phyloP scores from a whole-genome alignment of 345 rosid genomes.

The Sisymbrium altissimum region DNA sequence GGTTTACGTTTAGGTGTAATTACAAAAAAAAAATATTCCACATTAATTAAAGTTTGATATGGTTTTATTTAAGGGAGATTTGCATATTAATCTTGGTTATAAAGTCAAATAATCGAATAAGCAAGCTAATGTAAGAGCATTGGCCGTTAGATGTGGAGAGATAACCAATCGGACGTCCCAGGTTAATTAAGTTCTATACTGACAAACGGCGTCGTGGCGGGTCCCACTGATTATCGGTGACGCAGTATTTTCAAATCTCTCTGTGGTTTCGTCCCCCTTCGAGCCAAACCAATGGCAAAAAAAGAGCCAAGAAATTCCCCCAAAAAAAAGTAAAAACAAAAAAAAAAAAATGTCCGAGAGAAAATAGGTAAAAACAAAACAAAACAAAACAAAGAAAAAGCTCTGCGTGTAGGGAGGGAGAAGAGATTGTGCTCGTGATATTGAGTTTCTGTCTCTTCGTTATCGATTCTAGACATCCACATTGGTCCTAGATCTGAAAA shows the following conservation, averaged over 20 bases:
- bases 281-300: constrained; percentile 33
- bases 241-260: constrained; percentile 16
- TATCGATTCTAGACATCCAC: constrained; percentile 15
- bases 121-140: not conserved
- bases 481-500: constrained; percentile 29
- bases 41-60: not conserved
- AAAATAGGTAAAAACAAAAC: not conserved
- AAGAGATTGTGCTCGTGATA: constrained; percentile 10
- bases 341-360: not conserved
- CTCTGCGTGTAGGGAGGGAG: not conserved
- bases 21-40: too few relatives aligned
- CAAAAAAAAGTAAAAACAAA: not conserved
- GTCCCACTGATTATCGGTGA: constrained; percentile 21
- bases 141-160: constrained; percentile 16
- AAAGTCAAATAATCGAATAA: constrained; percentile 12
- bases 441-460: constrained; percentile 5
- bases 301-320: not conserved
- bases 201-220: constrained; percentile 31
- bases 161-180: constrained; percentile 21
- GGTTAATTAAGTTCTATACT: not conserved
- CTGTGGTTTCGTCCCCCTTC: constrained; percentile 16
- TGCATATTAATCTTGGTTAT: not conserved
- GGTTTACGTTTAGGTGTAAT: too few relatives aligned
- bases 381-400: too few relatives aligned
- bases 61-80: not conserved